Evolutionary conservation across 169 alveolate species (phyloP), one percentile per base, ranked within the genome.

Genomic region (Besnoitia besnoiti): DNA sequence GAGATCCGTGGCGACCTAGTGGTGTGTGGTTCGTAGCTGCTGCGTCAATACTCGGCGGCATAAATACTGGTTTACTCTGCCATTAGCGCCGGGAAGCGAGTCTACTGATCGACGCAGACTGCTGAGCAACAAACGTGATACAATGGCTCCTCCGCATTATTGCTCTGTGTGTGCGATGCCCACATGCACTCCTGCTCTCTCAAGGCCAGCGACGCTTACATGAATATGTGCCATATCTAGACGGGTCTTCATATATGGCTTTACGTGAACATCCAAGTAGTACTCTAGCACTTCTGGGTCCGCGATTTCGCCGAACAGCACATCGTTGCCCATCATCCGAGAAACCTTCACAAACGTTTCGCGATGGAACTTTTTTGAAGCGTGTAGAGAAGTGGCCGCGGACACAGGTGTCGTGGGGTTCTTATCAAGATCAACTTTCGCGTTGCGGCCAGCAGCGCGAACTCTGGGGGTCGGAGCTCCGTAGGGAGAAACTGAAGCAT

Each of bases 261-360:
- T 44, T 40, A 87, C 51, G 84, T 87, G 75, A 39, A 8, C 33
- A 55, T 87, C 37, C 0, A 87, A 67, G 85, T 55, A 87, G 46
- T 87, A 44, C 85, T 87, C 49, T 24, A 87, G 49, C 35, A 62
- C 85, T 2, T 44, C 61, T 3, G 91, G 67, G 0, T 87, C 67
- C 75, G 73, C 61, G 84, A 87, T 87, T 30, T 87, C 91, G 51
- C 91, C 91, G 46, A 87, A 87, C 30, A 87, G 61, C 46, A 87
- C 91, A 5, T 87, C 91, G 49, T 61, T 75, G 39, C 84, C 73
- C 39, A 61, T 0, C 73, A 47, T 87, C 19, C 91, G 85, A 5
- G 91, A 75, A 44, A 87, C 91, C n/a, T 67, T 40, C 19, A 19
- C 84, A 47, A 87, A 87, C 7, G 85, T 87, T 21, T 59, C 82